A percentile compares a stretch with the other conserved stretches of the same genome.
These are phyloP conservation scores for Isochrysis galbana DNA, from an alignment of 78 protist genomes.

Conservation along the genomic window DNA sequence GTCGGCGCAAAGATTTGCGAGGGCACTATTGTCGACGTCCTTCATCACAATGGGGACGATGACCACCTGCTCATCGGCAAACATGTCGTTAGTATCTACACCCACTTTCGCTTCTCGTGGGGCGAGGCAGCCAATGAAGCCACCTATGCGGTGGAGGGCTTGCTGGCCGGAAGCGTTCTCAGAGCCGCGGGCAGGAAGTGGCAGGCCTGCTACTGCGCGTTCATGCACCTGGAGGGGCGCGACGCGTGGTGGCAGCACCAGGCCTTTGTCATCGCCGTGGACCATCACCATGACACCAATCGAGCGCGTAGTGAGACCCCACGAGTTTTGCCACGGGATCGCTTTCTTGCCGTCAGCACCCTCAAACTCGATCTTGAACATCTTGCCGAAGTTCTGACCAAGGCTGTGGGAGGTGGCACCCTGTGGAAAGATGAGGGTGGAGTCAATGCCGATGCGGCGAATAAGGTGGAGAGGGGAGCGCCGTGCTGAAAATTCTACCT, in stretches of 20 bases:
- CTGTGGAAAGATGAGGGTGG: no score
- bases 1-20: background rate
- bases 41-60: background rate
- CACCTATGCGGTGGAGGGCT: no score
- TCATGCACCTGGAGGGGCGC: constrained; percentile 87
- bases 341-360: constrained; percentile 43
- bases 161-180: no score
- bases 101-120: no score
- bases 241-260: constrained; percentile 96
- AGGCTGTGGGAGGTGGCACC: constrained; percentile 93
- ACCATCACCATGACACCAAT: constrained; percentile 76
- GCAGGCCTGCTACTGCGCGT: no score
- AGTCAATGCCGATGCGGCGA: no score
- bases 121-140: no score
- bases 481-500: no score
- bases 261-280: constrained; percentile 96
- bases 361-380: constrained; percentile 91
- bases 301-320: constrained; percentile 97
- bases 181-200: no score
- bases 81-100: no score
- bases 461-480: no score
- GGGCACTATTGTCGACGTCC: background rate
- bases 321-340: constrained; percentile 89
- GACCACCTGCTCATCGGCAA: constrained; percentile 46
- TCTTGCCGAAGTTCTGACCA: constrained; percentile 95